A percentile compares a stretch with the other conserved stretches of the same genome.
phyloP scores from a whole-genome alignment of 169 alveolate genomes.

The Plasmodium ovale region DNA sequence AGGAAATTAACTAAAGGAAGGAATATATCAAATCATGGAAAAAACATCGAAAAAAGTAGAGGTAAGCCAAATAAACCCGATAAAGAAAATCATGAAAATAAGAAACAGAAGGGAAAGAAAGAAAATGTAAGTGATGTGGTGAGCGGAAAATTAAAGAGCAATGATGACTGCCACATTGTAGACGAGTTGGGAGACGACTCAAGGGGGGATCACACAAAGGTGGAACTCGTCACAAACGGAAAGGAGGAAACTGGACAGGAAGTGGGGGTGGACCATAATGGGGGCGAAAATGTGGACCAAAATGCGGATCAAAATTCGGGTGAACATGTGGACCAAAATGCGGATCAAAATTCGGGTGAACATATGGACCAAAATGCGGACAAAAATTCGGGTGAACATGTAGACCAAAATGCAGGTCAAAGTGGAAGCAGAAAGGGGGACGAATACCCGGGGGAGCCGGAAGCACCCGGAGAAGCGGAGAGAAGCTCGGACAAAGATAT shows the following conservation, averaged over 20 bases:
- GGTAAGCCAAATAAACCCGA: background rate
- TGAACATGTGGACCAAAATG: background rate
- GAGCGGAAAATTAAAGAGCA: too few relatives aligned
- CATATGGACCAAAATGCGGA: constrained; percentile 3
- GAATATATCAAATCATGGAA: background rate
- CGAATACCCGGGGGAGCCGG: too few relatives aligned
- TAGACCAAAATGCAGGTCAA: background rate
- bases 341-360: too few relatives aligned
- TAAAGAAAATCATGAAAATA: background rate
- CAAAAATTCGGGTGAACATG: background rate
- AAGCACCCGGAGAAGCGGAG: background rate
- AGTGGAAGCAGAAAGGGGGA: background rate
- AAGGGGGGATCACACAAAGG: background rate
- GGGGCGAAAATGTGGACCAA: background rate
- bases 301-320: background rate
- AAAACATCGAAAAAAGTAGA: background rate
- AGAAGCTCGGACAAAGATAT: background rate
- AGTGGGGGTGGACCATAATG: too few relatives aligned
- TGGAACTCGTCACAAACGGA: background rate
- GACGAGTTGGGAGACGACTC: background rate
- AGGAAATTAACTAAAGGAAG: background rate
- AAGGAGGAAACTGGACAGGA: background rate
- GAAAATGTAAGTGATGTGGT: background rate
- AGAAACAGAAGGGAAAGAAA: background rate
- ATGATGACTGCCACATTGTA: too few relatives aligned